A percentile compares a stretch with the other conserved stretches of the same genome.
These are phyloP conservation scores for Yamadazyma aaseri DNA, from an alignment of 1,139 yeast species.

Conservation along the genomic window DNA sequence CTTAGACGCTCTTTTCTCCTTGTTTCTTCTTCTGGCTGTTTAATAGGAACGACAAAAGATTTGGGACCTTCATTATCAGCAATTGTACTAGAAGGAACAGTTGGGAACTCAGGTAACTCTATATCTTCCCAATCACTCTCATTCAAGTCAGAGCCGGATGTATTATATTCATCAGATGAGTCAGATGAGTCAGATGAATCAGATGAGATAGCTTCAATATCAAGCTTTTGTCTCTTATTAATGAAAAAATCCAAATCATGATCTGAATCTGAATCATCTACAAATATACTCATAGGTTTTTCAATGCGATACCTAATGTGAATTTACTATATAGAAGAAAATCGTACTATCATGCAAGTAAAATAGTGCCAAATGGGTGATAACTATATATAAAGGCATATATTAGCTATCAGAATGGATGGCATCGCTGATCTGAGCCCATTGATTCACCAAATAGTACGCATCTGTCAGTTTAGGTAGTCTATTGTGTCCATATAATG, in stretches of 20 bases:
- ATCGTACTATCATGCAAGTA: no score
- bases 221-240: conserved; percentile 3
- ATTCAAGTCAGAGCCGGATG: conserved; percentile 4
- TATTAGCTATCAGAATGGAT: conserved; percentile 22
- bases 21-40: background rate
- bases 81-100: background rate
- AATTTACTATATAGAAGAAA: no score
- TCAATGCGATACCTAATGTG: no score
- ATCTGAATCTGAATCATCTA: conserved; percentile 6
- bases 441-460: conserved; percentile 36
- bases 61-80: background rate
- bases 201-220: no score
- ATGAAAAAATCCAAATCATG: conserved; percentile 1
- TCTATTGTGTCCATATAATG: conserved; percentile 42
- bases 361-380: no score
- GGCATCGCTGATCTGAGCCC: conserved; percentile 30
- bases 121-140: conserved; percentile 13
- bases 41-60: conserved; percentile 1
- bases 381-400: no score
- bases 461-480: conserved; percentile 29
- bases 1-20: background rate
- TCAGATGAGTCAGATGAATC: conserved; percentile 1
- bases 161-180: conserved; percentile 1
- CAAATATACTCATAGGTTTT: conserved; percentile 6
- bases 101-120: conserved; percentile 1